Evolutionary conservation across 208 protist species (phyloP).

Genomic region (Trypanosomatidae sp.): DNA sequence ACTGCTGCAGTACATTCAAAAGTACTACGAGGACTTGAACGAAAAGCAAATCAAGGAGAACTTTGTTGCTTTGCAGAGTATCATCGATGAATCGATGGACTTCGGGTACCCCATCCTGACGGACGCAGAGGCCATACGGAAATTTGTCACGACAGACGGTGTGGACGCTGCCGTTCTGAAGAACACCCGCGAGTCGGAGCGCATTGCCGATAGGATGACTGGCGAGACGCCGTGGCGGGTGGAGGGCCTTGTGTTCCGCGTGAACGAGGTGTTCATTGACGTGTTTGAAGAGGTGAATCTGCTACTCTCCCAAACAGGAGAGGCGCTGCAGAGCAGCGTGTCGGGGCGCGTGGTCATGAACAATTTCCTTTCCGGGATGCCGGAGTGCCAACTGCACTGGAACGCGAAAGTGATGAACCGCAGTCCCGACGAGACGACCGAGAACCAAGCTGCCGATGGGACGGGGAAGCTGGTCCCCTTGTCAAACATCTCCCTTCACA

Average conservation of each 20-base stretch:
- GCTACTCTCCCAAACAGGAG: constrained; percentile 92
- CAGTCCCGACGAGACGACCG: constrained; percentile 6
- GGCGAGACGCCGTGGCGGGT: constrained; percentile 93
- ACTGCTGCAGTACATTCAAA: constrained; percentile 86
- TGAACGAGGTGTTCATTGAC: constrained; percentile 99
- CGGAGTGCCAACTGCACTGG: constrained; percentile 97
- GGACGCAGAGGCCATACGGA: constrained; percentile 87
- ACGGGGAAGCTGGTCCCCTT: constrained; percentile 56
- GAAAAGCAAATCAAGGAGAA: constrained; percentile 96
- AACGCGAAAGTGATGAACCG: constrained; percentile 69
- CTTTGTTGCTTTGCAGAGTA: constrained; percentile 96
- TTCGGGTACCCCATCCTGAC: constrained; percentile 98
- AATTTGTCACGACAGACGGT: constrained; percentile 87
- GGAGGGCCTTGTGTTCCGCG: constrained; percentile 93
- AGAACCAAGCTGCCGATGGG: constrained; percentile 1
- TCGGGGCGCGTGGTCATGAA: constrained; percentile 95
- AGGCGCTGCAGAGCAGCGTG: constrained; percentile 94
- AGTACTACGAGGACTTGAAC: constrained; percentile 92
- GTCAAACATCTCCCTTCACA: constrained; percentile 98
- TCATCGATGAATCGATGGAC: constrained; percentile 98
- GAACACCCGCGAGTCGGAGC: constrained; percentile 35
- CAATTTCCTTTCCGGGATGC: constrained; percentile 98
- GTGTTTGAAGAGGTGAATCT: constrained; percentile 97
- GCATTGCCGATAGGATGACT: constrained; percentile 86
- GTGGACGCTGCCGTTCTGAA: constrained; percentile 56